Conservation (phyloP, 164 flowering plant species). For the Houttuynia cordata region DNA sequence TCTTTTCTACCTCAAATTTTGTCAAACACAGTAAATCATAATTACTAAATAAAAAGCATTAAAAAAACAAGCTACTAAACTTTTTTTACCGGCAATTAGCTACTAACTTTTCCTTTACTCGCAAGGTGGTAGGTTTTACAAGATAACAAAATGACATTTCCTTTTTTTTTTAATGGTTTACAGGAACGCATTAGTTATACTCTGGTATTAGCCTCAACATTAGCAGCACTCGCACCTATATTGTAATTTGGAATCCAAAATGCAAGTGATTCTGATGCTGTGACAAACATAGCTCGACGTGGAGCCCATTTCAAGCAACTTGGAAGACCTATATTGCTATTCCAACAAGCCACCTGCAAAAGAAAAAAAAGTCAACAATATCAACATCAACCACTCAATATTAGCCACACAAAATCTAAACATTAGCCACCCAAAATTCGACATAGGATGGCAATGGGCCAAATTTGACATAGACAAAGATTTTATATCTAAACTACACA, state of each 20-base stretch:
- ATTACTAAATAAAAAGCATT: no score
- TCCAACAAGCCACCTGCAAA: conserved; percentile 67
- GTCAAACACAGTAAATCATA: no score
- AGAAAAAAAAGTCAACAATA: not conserved
- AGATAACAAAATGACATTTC: not conserved
- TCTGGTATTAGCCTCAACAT: conserved; percentile 18
- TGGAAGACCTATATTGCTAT: conserved; percentile 64
- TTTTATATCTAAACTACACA: no score
- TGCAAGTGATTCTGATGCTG: conserved; percentile 74
- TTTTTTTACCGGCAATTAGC: no score
- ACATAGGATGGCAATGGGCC: no score
- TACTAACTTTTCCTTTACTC: no score
- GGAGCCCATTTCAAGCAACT: conserved; percentile 96
- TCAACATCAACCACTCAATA: not conserved
- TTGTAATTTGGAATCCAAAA: conserved; percentile 78
- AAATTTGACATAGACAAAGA: no score
- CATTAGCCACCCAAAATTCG: not conserved
- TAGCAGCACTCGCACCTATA: conserved; percentile 13
- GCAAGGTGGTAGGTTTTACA: not conserved
- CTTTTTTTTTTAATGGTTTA: not conserved
- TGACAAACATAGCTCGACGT: conserved; percentile 85
- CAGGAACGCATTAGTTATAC: not conserved
- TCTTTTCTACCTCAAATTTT: no score
- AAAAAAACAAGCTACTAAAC: no score
- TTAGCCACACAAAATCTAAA: not conserved